These are phyloP conservation scores for Rosellinia necatrix DNA, from an alignment of 2,329 filamentous ascomycete species.

Conservation along the genomic window DNA sequence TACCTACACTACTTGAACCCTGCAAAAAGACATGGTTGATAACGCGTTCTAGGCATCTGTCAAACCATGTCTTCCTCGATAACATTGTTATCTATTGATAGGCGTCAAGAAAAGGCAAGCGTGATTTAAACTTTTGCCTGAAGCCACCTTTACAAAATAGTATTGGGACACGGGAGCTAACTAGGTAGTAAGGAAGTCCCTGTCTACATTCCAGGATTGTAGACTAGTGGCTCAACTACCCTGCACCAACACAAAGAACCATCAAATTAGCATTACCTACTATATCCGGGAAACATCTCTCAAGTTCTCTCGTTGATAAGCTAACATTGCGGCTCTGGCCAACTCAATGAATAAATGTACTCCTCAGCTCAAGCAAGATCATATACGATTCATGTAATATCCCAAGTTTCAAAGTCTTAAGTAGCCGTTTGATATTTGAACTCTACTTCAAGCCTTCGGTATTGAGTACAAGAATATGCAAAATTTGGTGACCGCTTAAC, in stretches of 20 bases:
- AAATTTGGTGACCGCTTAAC: no score
- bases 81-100: no score
- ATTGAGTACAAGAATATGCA: no score
- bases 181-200: background rate
- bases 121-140: slow-evolving; percentile 5
- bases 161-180: background rate
- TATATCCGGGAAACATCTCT: background rate
- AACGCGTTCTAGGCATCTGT: background rate
- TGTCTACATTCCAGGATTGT: background rate
- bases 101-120: no score
- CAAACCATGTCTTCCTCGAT: background rate
- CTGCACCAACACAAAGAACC: background rate
- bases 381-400: background rate
- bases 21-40: no score
- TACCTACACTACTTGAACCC: no score
- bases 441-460: no score
- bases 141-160: background rate
- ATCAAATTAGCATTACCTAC: background rate
- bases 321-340: background rate
- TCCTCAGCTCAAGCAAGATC: background rate
- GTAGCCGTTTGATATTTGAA: no score
- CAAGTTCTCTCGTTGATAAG: background rate
- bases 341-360: background rate
- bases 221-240: background rate
- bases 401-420: background rate